Conservation (phyloP, 805 yeast species). For the Lachancea waltii region DNA sequence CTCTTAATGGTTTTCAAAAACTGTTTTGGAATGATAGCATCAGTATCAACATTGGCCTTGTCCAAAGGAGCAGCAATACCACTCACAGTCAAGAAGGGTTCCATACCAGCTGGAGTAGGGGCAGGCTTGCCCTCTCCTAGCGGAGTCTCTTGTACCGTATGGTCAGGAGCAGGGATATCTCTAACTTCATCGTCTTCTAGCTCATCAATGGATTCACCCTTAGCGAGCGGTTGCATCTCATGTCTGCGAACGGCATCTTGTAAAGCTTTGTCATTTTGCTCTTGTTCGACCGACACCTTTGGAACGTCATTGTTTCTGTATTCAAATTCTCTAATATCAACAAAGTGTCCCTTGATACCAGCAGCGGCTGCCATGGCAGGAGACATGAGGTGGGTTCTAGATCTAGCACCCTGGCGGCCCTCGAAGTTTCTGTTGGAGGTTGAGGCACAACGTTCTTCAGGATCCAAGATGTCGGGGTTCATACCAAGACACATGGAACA, state of each 20-base stretch:
- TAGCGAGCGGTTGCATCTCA: slow-evolving; percentile 56
- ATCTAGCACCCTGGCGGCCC: slow-evolving; percentile 96
- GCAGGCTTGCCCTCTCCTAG: slow-evolving; percentile 25
- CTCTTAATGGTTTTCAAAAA: slow-evolving; percentile 96
- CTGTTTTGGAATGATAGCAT: slow-evolving; percentile 98
- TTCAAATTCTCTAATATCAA: slow-evolving; percentile 80
- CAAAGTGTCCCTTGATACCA: slow-evolving; percentile 81
- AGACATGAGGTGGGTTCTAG: slow-evolving; percentile 95
- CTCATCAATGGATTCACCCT: slow-evolving; percentile 44
- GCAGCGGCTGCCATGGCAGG: slow-evolving; percentile 99
- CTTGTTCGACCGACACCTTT: slow-evolving; percentile 40
- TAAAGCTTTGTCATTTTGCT: slow-evolving; percentile 45
- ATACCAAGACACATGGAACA: slow-evolving; percentile 99
- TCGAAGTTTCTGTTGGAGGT: slow-evolving; percentile 98
- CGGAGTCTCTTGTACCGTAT: slow-evolving; percentile 35
- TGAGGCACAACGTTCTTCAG: slow-evolving; percentile 96
- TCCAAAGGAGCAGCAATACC: slow-evolving; percentile 93
- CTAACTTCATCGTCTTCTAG: slow-evolving; percentile 48
- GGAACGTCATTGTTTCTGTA: slow-evolving; percentile 57
- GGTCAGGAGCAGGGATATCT: slow-evolving; percentile 55
- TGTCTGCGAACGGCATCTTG: slow-evolving; percentile 69
- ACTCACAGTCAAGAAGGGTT: slow-evolving; percentile 64
- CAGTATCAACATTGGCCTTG: slow-evolving; percentile 94
- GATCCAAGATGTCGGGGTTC: slow-evolving; percentile 96
- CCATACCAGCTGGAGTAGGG: slow-evolving; percentile 52